Percentiles rank a stretch among this genome's conserved stretches.
Evolutionary conservation across 1,284 basidiomycete genomes (phyloP).

Genomic region (Tilletia caries): DNA sequence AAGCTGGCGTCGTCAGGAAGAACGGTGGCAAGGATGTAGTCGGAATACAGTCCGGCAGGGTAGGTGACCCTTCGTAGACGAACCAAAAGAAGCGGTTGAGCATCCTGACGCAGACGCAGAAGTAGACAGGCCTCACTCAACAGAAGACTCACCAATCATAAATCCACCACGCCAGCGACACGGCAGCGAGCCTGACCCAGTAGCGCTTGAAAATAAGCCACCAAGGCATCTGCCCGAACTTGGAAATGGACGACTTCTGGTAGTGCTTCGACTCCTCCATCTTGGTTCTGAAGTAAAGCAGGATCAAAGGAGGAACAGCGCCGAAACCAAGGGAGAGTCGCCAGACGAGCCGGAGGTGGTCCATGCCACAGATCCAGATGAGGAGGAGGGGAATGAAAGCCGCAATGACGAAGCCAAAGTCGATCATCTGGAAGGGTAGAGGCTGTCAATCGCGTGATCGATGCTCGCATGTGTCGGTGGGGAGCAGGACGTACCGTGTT

Average conservation of each 20-base stretch:
- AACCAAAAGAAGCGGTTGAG: neutral
- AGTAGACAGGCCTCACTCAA: no score
- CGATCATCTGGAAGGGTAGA: conserved; percentile 70
- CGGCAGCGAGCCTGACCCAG: conserved; percentile 66
- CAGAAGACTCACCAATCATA: conserved; percentile 64
- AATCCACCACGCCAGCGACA: conserved; percentile 78
- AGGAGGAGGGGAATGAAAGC: conserved; percentile 73
- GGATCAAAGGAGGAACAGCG: conserved; percentile 71
- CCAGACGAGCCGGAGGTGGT: conserved; percentile 55
- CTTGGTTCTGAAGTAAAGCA: conserved; percentile 79
- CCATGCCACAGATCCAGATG: conserved; percentile 61
- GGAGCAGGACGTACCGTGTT: conserved; percentile 58
- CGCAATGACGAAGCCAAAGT: conserved; percentile 77
- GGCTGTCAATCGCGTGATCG: no score
- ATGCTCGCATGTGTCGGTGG: neutral
- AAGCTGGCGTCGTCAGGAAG: conserved; percentile 49
- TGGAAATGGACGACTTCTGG: conserved; percentile 69
- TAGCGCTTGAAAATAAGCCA: conserved; percentile 75
- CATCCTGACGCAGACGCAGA: no score
- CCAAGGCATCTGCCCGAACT: conserved; percentile 69
- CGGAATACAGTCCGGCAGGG: conserved; percentile 68
- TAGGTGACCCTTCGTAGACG: conserved; percentile 22
- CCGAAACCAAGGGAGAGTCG: conserved; percentile 84
- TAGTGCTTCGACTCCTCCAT: conserved; percentile 73
- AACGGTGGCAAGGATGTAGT: conserved; percentile 69